Conservation (phyloP, 257 asterid species). For the Nicotiana knightiana region DNA sequence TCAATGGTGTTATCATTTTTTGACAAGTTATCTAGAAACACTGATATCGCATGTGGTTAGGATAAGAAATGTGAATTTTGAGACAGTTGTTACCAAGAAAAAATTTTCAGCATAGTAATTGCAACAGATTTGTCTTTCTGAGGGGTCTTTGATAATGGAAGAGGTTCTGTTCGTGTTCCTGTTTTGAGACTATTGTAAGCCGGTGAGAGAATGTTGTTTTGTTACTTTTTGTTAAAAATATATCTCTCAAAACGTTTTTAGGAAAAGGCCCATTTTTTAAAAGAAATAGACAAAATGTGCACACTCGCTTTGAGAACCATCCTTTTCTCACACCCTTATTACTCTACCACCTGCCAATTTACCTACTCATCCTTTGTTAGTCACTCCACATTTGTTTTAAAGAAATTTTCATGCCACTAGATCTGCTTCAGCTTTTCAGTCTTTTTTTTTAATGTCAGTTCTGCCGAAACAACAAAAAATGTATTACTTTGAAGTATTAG, state of each 20-base stretch:
- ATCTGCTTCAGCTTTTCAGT: background rate
- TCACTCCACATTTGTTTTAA: background rate
- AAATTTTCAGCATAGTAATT: background rate
- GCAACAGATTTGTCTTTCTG: background rate
- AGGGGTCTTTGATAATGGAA: background rate
- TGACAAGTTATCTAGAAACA: background rate
- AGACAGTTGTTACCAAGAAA: background rate
- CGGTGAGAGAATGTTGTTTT: background rate
- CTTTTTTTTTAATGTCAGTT: background rate
- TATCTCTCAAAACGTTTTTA: background rate
- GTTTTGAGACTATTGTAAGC: background rate
- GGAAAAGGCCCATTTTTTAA: background rate
- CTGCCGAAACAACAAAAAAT: background rate
- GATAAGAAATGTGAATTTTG: background rate
- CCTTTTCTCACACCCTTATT: background rate
- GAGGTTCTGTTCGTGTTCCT: background rate
- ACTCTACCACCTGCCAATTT: background rate
- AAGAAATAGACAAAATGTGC: background rate
- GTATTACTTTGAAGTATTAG: background rate
- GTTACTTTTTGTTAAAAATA: background rate
- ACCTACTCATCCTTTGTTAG: background rate
- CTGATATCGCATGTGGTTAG: background rate
- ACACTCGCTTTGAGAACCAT: background rate
- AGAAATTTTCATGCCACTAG: background rate
- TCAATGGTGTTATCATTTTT: background rate